Conservation (phyloP, 345 rosid genomes). For the Murraya koenigii region DNA sequence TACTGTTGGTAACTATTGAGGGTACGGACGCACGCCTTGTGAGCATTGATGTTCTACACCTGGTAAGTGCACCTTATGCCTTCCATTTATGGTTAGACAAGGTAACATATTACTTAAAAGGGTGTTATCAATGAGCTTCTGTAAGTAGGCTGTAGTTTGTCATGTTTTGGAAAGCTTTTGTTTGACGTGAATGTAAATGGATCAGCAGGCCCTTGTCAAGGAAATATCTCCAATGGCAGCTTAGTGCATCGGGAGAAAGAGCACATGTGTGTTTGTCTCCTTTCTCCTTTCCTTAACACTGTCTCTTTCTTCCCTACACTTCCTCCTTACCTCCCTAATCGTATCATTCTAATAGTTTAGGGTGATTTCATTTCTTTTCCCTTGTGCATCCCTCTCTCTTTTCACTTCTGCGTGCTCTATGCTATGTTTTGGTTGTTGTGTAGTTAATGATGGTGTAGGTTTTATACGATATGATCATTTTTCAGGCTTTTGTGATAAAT, state of each 20-base stretch:
- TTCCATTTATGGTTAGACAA: conserved; percentile 29
- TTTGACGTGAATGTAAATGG: conserved; percentile 96
- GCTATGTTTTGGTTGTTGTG: conserved; percentile 11
- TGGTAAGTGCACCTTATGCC: conserved; percentile 57
- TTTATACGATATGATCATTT: background rate
- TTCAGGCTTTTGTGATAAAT: background rate
- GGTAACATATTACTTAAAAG: conserved; percentile 38
- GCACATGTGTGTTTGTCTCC: conserved; percentile 99
- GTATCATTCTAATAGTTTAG: conserved; percentile 40
- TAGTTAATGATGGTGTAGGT: background rate
- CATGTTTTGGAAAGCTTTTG: conserved; percentile 55
- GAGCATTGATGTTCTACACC: conserved; percentile 96
- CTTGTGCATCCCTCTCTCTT: conserved; percentile 25
- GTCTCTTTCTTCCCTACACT: conserved; percentile 86
- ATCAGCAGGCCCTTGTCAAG: conserved; percentile 99
- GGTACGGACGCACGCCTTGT: conserved; percentile 95
- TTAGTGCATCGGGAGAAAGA: conserved; percentile 97
- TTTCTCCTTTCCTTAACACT: conserved; percentile 98
- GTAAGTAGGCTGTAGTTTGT: conserved; percentile 74
- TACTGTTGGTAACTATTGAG: conserved; percentile 86
- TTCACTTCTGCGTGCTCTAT: conserved; percentile 26
- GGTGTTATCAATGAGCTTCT: conserved; percentile 38
- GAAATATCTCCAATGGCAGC: conserved; percentile 99
- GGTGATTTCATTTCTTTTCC: conserved; percentile 31
- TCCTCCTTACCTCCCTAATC: conserved; percentile 72